Evolutionary conservation across 371 early-diverging fungal species (phyloP), one percentile per base, ranked within the genome.

Genomic region (Apophysomyces variabilis): DNA sequence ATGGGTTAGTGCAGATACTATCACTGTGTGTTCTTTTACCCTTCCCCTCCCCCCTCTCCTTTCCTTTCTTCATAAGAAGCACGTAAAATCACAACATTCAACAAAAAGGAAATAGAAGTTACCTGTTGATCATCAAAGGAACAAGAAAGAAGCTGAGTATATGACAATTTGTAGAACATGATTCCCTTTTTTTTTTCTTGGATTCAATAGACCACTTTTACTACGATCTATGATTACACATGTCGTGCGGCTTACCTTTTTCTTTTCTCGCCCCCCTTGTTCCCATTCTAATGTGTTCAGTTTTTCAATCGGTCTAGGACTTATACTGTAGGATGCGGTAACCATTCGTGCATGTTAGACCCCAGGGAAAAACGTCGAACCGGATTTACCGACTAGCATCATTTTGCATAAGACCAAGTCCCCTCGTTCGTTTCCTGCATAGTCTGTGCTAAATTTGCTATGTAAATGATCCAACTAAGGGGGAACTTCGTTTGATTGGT

Each of bases 271-370:
- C 32, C 32, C 32, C 32, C 32, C 32, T 26, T 26, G 32, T 45
- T 12, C 13, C 46, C 46, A 45, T 45, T 45, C 46, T 45, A 45
- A 18, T 45, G 6, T 13, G 1, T 45, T 45, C 46, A 45, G 46
- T 18, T 45, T 45, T 45, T 45, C 46, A 45, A 45, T 45, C 46
- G 12, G 46, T 45, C 46, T 45, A 45, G 46, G 46, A 45, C 46
- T 45, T 45, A 45, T 45, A 45, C 46, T 45, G 0, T 45, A 45
- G n/a, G 46, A 45, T 45, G n/a, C 13, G 46, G 46, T 45, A 26
- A 45, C 46, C 46, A 45, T 45, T 45, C 46, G 16, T 45, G 46
- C 46, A 45, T 45, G 46, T 45, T 18, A 45, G 46, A 45, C 46
- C 13, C 46, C 46, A 45, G 46, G 46, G 16, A 45, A 45, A 18